Conservation (phyloP, 2,329 filamentous ascomycete species). For the Fusarium praegraminearum region DNA sequence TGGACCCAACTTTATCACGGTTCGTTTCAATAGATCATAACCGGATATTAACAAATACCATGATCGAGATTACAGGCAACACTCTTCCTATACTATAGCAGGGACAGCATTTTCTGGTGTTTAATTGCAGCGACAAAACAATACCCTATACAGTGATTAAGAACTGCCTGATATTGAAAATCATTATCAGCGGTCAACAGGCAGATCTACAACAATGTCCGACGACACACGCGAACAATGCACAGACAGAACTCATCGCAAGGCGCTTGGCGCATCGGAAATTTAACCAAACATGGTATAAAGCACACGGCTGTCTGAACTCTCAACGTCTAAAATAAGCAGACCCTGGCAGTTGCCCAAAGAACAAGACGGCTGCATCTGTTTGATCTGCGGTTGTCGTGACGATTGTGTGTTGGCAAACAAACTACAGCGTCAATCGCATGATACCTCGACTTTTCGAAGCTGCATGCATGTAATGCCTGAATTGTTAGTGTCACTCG, state of each 20-base stretch:
- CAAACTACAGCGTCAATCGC: constrained; percentile 12
- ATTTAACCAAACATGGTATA: constrained; percentile 34
- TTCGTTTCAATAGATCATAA: constrained; percentile 26
- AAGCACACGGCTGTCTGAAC: constrained; percentile 25
- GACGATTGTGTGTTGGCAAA: constrained; percentile 37
- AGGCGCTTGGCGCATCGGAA: constrained; percentile 39
- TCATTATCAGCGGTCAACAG: constrained; percentile 17
- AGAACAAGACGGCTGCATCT: constrained; percentile 10
- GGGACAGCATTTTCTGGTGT: constrained; percentile 11
- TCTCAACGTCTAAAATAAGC: constrained; percentile 22
- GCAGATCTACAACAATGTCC: constrained; percentile 40
- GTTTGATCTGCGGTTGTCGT: constrained; percentile 39
- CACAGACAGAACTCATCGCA: constrained; percentile 33
- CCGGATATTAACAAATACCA: constrained; percentile 5
- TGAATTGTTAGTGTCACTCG: constrained; percentile 11
- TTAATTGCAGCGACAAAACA: constrained; percentile 1
- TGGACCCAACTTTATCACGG: constrained; percentile 14
- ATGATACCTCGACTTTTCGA: constrained; percentile 17
- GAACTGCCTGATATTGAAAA: constrained; percentile 1
- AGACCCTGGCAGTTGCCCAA: constrained; percentile 10
- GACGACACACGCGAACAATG: constrained; percentile 37
- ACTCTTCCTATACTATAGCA: constrained; percentile 15
- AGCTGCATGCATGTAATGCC: constrained; percentile 24
- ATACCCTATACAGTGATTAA: constrained; percentile 8
- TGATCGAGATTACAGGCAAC: constrained; percentile 5